A percentile compares a stretch with the other conserved stretches of the same genome.
Conservation (phyloP, 305 asterid species). For the Fraxinus sp. region DNA sequence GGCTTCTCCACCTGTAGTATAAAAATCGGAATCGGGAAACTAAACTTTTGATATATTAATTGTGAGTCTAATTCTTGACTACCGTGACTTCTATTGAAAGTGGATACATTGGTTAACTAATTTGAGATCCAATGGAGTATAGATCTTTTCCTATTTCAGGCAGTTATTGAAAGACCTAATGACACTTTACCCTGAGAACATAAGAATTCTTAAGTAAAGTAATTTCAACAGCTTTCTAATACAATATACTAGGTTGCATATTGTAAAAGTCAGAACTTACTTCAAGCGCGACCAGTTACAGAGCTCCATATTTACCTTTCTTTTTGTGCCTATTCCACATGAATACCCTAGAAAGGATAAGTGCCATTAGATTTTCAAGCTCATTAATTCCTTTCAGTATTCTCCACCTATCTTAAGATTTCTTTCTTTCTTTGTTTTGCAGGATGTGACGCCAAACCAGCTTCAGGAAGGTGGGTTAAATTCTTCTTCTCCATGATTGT, state of each 20-base stretch:
- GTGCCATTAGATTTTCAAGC: slow-evolving; percentile 1
- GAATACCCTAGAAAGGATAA: not conserved
- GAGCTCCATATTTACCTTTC: not conserved
- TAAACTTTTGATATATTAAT: not conserved
- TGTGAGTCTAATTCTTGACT: not conserved
- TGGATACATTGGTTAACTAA: not conserved
- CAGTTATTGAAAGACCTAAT: not conserved
- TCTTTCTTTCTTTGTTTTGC: slow-evolving; percentile 30
- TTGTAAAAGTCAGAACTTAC: not conserved
- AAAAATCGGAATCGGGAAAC: not conserved
- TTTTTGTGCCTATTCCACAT: not conserved
- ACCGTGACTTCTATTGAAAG: not conserved
- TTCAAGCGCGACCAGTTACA: slow-evolving; percentile 7
- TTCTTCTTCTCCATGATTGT: slow-evolving; percentile 11
- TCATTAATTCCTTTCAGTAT: slow-evolving; percentile 7
- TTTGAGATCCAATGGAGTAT: not conserved
- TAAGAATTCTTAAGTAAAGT: not conserved
- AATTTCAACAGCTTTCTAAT: not conserved
- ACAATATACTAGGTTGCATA: not conserved
- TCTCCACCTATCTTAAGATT: slow-evolving; percentile 6
- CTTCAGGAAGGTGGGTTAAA: slow-evolving; percentile 74
- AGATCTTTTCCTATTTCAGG: not conserved
- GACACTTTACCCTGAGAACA: not conserved
- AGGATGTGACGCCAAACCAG: slow-evolving; percentile 96
- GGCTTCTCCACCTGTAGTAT: not conserved